Evolutionary conservation across 176 grass and related monocot genomes (phyloP).

Genomic region (Phragmites australis): DNA sequence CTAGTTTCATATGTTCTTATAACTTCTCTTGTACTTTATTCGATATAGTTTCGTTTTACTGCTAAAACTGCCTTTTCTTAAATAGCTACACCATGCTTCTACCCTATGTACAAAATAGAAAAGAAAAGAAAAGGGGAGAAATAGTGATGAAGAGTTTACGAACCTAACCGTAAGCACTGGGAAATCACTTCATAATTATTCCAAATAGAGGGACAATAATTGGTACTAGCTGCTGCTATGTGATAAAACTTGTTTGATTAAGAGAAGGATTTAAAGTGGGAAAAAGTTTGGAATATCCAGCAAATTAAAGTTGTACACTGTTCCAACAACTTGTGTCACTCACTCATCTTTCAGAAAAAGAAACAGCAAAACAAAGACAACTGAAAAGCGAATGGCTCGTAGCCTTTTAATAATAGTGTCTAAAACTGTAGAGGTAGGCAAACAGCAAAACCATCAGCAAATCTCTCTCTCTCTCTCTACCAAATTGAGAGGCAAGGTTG

Average conservation of each 20-base stretch:
- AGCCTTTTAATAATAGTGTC: constrained; percentile 33
- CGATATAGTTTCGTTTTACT: background rate
- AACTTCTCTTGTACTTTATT: background rate
- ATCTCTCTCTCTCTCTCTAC: constrained; percentile 10
- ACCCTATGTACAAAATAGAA: background rate
- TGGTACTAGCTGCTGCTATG: background rate
- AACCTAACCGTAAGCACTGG: background rate
- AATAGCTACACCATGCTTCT: background rate
- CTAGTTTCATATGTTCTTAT: constrained; percentile 1
- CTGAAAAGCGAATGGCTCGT: constrained; percentile 40
- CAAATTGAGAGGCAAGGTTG: constrained; percentile 6
- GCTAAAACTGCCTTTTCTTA: background rate
- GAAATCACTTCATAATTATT: background rate
- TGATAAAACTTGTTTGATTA: constrained; percentile 16
- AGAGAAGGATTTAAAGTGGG: constrained; percentile 17
- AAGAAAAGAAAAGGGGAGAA: background rate
- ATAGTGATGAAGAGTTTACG: background rate
- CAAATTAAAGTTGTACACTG: constrained; percentile 33
- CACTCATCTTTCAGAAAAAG: constrained; percentile 46
- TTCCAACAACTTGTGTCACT: constrained; percentile 56
- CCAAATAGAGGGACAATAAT: constrained; percentile 12
- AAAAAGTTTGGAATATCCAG: constrained; percentile 36
- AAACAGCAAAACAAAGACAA: constrained; percentile 47
- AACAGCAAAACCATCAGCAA: constrained; percentile 22
- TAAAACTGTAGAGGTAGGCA: constrained; percentile 33